Percentiles rank a stretch among this genome's conserved stretches.
Evolutionary conservation across 2,329 filamentous ascomycete species (phyloP).

Genomic region (Beauveria rudraprayagi): DNA sequence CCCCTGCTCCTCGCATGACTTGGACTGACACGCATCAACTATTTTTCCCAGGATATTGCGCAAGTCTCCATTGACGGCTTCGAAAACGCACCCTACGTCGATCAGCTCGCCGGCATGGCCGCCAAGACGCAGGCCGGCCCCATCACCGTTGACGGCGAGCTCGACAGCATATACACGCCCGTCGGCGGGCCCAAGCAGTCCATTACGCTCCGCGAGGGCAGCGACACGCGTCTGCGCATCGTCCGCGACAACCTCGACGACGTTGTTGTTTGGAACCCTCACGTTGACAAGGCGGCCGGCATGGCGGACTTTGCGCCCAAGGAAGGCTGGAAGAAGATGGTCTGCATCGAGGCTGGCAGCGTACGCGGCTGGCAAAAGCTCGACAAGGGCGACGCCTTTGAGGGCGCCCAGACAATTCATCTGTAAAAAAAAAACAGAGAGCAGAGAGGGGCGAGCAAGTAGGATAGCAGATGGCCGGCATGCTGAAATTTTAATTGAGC

Average conservation of each 20-base stretch:
- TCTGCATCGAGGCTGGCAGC: conserved; percentile 86
- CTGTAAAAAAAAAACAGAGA: conserved; percentile 15
- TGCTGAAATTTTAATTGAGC: neutral
- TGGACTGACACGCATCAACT: too few relatives aligned
- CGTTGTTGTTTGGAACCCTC: conserved; percentile 95
- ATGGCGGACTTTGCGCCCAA: conserved; percentile 87
- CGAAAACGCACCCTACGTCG: conserved; percentile 65
- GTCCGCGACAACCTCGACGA: conserved; percentile 79
- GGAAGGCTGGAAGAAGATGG: conserved; percentile 85
- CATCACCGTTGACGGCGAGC: conserved; percentile 67
- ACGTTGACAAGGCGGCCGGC: conserved; percentile 71
- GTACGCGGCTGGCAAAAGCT: conserved; percentile 77
- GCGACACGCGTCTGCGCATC: conserved; percentile 60
- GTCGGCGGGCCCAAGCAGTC: conserved; percentile 49
- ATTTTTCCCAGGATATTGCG: conserved; percentile 60
- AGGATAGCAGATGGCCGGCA: neutral
- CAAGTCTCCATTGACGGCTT: conserved; percentile 68
- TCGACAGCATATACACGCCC: conserved; percentile 81
- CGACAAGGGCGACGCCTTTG: conserved; percentile 65
- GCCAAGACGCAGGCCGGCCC: conserved; percentile 57
- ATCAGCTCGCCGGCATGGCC: conserved; percentile 67
- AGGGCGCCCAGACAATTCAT: conserved; percentile 51
- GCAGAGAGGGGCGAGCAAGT: neutral
- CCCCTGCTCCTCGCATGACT: too few relatives aligned
- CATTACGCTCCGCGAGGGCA: conserved; percentile 54